Percentiles rank a stretch among this genome's conserved stretches.
phyloP scores from a whole-genome alignment of 2,329 filamentous ascomycete species.

The Fusarium floridanum region DNA sequence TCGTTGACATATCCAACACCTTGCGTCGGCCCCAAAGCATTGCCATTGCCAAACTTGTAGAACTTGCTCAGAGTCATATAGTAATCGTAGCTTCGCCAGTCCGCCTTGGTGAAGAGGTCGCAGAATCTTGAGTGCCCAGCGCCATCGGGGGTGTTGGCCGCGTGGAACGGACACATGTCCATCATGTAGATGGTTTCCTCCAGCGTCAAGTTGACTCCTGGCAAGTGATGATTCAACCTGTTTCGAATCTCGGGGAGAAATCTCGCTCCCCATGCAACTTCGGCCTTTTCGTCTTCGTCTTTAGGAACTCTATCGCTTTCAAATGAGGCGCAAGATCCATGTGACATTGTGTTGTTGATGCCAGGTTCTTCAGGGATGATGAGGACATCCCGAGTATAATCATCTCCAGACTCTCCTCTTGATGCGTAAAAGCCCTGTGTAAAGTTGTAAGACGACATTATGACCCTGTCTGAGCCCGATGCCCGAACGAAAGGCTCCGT shows the following conservation, averaged over 20 bases:
- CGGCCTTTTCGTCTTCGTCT: conserved; percentile 60
- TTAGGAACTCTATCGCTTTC: conserved; percentile 68
- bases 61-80: conserved; percentile 84
- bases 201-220: conserved; percentile 73
- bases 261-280: conserved; percentile 68
- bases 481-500: conserved; percentile 78
- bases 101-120: conserved; percentile 75
- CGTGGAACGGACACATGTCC: conserved; percentile 90
- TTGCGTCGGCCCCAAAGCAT: conserved; percentile 83
- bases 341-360: conserved; percentile 86
- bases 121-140: conserved; percentile 77
- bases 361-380: conserved; percentile 75
- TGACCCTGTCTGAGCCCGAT: conserved; percentile 76
- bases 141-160: conserved; percentile 72
- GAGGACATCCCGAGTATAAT: conserved; percentile 69
- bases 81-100: conserved; percentile 87
- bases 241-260: conserved; percentile 77
- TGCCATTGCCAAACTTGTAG: conserved; percentile 84
- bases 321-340: conserved; percentile 78
- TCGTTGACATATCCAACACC: conserved; percentile 92
- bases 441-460: conserved; percentile 82
- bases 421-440: conserved; percentile 76
- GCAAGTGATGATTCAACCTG: conserved; percentile 77
- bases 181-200: conserved; percentile 79
- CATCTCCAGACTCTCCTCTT: conserved; percentile 54